Base-by-base conservation (phyloP, 2,329 filamentous ascomycete species). In the Chaetoscypha palmicola region DNA sequence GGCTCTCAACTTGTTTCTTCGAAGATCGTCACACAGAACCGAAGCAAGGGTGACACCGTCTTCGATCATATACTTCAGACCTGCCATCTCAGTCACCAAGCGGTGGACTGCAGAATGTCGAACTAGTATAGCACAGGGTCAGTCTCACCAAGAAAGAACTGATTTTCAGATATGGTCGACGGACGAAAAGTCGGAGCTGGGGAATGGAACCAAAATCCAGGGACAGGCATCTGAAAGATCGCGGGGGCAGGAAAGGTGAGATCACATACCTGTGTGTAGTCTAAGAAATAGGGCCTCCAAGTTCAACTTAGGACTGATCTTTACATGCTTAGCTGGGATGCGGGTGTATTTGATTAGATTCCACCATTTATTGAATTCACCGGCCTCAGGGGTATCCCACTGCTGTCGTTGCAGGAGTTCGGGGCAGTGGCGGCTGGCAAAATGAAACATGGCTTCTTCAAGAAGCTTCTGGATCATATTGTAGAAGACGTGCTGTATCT, bases 41-140 rank as follows among this genome's bases (percentile, higher is more conserved):
- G 16, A 2, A 2, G 32, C 45, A 17, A 47, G 20, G 4, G 5
- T 22, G 23, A 47, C 28, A n/a, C 28, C 34, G 36, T 47, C 45
- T 22, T 10, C 14, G 22, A 43, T 24, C 39, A 47, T 47, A 5
- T 17, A 11, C 21, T 43, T 43, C 20, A 43, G 16, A 19, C 17
- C 21, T 16, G 34, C 45, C 4, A 41, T 22, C 4, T 24, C 31
- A 8, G 21, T 22, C 10, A 16, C 10, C 3, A 30, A 8, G n/a
- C 45, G 20, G 22, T 47, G 45, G 4, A 47, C 45, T 14, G 40
- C 35, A 10, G 45, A 23, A 22, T 47, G 45, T 28, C 45, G 34
- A 28, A 47, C 12, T 8, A 35, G n/a, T n/a, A n/a, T n/a, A n/a
- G n/a, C n/a, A n/a, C n/a, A n/a, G n/a, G n/a, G n/a, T n/a, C n/a